Conservation (phyloP, 371 early-diverging fungal species). For the Actinomortierella wolfii region DNA sequence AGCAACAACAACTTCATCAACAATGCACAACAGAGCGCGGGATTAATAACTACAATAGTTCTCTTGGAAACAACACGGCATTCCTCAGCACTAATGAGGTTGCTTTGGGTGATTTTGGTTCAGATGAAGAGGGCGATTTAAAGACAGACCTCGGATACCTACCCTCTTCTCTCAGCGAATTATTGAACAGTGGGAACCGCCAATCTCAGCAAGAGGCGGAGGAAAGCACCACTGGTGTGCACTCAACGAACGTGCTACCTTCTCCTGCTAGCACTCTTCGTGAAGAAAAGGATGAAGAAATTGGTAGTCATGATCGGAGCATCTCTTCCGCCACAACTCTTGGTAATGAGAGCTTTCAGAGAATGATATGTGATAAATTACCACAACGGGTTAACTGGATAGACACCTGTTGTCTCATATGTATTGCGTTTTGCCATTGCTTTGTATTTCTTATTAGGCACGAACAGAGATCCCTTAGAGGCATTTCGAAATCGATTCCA, state of each 20-base stretch:
- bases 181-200: constrained; percentile 58
- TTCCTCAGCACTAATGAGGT: constrained; percentile 6
- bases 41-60: no score
- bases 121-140: constrained; percentile 30
- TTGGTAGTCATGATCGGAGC: not conserved
- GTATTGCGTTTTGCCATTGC: no score
- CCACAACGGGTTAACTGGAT: constrained; percentile 17
- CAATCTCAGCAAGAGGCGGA: constrained; percentile 48
- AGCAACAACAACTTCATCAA: constrained; percentile 9
- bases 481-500: no score
- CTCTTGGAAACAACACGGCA: not conserved
- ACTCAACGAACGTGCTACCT: constrained; percentile 19
- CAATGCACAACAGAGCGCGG: not conserved
- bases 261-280: constrained; percentile 30
- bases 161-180: constrained; percentile 62
- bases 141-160: constrained; percentile 32
- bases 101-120: constrained; percentile 7
- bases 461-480: no score
- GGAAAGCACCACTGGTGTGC: constrained; percentile 12
- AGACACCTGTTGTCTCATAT: constrained; percentile 19
- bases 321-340: constrained; percentile 2
- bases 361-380: constrained; percentile 10
- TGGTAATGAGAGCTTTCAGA: not conserved
- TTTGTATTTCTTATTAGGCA: no score
- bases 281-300: constrained; percentile 36